Percentiles rank a stretch among this genome's conserved stretches.
These are phyloP conservation scores for Xanthoparmelia taractica DNA, from an alignment of 495 filamentous ascomycete genomes.

Conservation along the genomic window DNA sequence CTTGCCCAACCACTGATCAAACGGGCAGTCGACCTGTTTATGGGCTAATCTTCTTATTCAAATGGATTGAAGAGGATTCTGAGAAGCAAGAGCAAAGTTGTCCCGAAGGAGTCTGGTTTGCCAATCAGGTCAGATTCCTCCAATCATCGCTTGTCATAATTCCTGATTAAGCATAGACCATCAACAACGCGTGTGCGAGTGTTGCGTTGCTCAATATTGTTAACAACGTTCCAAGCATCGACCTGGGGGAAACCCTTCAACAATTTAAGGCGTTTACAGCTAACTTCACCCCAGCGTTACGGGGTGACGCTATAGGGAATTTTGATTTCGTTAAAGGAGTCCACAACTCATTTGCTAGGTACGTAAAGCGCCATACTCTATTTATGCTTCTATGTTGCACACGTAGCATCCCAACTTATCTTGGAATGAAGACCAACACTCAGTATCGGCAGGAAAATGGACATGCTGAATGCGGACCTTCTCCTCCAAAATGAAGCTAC, in stretches of 20 bases:
- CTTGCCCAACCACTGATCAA: neutral
- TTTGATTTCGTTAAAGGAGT: slow-evolving; percentile 70
- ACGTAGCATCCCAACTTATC: neutral
- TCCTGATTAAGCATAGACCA: slow-evolving; percentile 44
- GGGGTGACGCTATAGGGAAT: slow-evolving; percentile 65
- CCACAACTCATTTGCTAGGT: slow-evolving; percentile 85
- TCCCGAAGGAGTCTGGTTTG: slow-evolving; percentile 78
- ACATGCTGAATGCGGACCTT: slow-evolving; percentile 71
- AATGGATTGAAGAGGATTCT: slow-evolving; percentile 55
- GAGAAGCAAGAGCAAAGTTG: slow-evolving; percentile 51
- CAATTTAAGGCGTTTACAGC: slow-evolving; percentile 65
- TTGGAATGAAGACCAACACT: neutral
- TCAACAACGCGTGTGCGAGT: slow-evolving; percentile 76
- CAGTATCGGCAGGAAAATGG: slow-evolving; percentile 49
- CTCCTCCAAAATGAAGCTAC: slow-evolving; percentile 54
- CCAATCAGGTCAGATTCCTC: slow-evolving; percentile 61
- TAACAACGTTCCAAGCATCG: slow-evolving; percentile 64
- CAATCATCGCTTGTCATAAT: neutral
- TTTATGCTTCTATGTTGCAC: neutral
- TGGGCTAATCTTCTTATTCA: slow-evolving; percentile 77
- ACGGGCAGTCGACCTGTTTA: slow-evolving; percentile 57
- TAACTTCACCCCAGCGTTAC: slow-evolving; percentile 58
- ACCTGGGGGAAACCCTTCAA: slow-evolving; percentile 58
- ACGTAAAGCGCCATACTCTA: slow-evolving; percentile 23
- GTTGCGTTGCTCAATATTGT: slow-evolving; percentile 85